Evolutionary conservation across 495 filamentous ascomycete genomes (phyloP), one percentile per base, ranked within the genome.

Genomic region (Saxophila tyrrhenica): DNA sequence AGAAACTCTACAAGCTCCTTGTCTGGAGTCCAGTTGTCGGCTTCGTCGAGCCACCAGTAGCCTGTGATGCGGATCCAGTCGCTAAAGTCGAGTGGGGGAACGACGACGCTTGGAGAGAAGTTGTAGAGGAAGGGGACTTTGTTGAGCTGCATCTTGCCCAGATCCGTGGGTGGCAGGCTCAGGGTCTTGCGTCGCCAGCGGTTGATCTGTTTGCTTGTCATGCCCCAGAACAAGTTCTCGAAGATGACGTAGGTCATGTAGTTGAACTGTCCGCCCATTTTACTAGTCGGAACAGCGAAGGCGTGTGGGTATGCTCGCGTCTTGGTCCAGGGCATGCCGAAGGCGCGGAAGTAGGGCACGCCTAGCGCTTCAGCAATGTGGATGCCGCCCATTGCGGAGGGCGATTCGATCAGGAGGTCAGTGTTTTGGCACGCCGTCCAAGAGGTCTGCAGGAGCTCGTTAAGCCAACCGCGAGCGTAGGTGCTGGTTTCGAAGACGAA

Each of bases 311-410:
- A 98, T 2, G 94, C 87, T 48, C 94, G 75, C 21, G 92, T 98
- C 43, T 90, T 82, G 0, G 94, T 91, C 92, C 92, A 98, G 15
- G 92, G 94, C 92, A 98, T 98, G 17, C 91, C 92, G 68, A 98
- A 98, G 0, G 89, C 94, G 56, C 92, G 81, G 75, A 97, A 97
- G 64, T 98, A 98, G 5, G 92, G 92, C 48, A 98, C 94, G 29
- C 78, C 75, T 3, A 98, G 76, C 7, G 89, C 89, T 70, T 98
- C 94, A n/a, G 92, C 92, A 56, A 98, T 96, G 66, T 98, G 92
- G 42, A 98, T 95, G 25, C 92, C 92, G 10, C 83, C 89, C 92
- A 98, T 98, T 42, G 94, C 89, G 58, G 84, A 89, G n/a, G 92
- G 92, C 42, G 86, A 91, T 60, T 98, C 92, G 48, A 98, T 94